Evolutionary conservation across 1,284 basidiomycete genomes (phyloP), one percentile per base, ranked within the genome.

Genomic region (Sparassis latifolia): DNA sequence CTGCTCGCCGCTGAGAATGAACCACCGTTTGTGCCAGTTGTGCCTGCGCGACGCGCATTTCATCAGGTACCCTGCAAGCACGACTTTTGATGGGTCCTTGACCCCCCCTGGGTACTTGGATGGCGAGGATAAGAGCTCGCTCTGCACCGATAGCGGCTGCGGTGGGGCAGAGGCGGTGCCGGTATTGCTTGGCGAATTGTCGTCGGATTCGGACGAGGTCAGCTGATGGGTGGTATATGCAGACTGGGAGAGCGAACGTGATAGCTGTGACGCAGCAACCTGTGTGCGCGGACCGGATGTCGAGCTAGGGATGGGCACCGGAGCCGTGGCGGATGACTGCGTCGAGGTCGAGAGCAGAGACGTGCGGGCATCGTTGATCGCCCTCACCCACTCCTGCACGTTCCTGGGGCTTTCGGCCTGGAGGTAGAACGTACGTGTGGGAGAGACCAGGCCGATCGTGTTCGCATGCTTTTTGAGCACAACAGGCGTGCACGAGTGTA

Each of bases 11-110:
- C 86, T 91, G 30, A 96, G 74, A 50, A 89, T 82, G 62, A 95
- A 95, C 89, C 90, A 95, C 42, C 92, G 75, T 71, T 99, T 99
- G 52, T 93, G 78, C 97, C 97, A 99, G 53, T 85, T 90, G 61
- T 92, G 87, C 60, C 95, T 82, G 58, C 96, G 92, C 46, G 85
- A 85, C 42, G 93, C 93, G 66, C 94, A 94, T 67, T 99, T 99
- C 90, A 97, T 96, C 54, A 99, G 74, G 67, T 99, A 99, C 2
- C 94, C 94, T 32, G 86, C 82, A 3, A 94, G 65, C 32, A 97
- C 84, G 44, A 84, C 72, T 69, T 92, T 93, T 28, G 79, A 72
- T 4, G 79, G 74, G 60, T 87, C 86, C 33, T 78, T 77, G 47
- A 64, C 59, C 3, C 62, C 51, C 46, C 63, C 59, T 6, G 55